Percentiles rank a stretch among this genome's conserved stretches.
Evolutionary conservation across 2,329 filamentous ascomycete genomes (phyloP).

Genomic region (Verticillium isaacii): DNA sequence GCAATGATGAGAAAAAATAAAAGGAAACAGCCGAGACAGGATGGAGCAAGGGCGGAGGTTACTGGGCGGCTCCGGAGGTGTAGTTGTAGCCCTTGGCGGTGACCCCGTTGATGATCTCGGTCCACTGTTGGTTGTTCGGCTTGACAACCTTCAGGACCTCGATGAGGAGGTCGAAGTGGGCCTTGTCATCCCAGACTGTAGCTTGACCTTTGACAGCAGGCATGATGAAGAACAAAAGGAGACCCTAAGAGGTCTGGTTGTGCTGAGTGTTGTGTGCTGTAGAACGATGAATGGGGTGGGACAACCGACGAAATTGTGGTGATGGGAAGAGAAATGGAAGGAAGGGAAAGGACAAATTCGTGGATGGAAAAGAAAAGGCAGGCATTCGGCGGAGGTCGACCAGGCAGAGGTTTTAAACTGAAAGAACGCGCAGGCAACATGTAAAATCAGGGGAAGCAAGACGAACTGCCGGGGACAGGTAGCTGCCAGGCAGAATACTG

Average conservation of each 20-base stretch:
- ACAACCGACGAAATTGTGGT: no score
- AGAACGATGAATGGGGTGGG: no score
- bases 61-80: constrained; percentile 34
- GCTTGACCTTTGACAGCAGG: not conserved
- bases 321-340: no score
- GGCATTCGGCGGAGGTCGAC: not conserved
- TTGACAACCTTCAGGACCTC: constrained; percentile 29
- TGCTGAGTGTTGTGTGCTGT: not conserved
- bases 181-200: constrained; percentile 25
- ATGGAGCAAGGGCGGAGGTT: constrained; percentile 12
- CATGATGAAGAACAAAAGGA: not conserved
- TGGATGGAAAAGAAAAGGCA: not conserved
- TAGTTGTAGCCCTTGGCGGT: constrained; percentile 30
- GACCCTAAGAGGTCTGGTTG: not conserved
- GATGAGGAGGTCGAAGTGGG: constrained; percentile 33
- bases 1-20: not conserved
- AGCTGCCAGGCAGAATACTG: constrained; percentile 14
- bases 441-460: constrained; percentile 14
- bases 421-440: not conserved
- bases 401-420: no score
- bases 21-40: not conserved
- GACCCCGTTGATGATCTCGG: constrained; percentile 24
- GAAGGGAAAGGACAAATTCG: constrained; percentile 6
- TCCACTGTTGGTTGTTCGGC: constrained; percentile 27
- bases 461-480: not conserved